Percentiles rank a stretch among this genome's conserved stretches.
phyloP scores from a whole-genome alignment of 257 asterid genomes.

The Lithospermum erythrorhizon region DNA sequence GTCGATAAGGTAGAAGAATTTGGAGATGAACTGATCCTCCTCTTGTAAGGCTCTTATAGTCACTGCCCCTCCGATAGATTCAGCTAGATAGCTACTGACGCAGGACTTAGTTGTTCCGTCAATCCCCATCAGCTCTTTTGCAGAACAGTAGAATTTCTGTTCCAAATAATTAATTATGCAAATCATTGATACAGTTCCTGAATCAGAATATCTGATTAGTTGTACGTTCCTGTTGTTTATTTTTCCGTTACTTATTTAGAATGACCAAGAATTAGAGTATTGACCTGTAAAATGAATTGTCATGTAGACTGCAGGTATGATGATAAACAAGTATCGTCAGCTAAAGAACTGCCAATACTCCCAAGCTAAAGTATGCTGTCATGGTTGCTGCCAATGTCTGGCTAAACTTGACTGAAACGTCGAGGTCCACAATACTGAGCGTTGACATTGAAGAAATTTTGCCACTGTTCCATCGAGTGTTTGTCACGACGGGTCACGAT shows the following conservation, averaged over 20 bases:
- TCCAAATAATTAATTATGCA: not conserved
- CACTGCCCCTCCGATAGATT: constrained; percentile 29
- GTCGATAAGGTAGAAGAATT: constrained; percentile 21
- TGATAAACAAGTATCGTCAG: constrained; percentile 25
- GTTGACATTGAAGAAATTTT: too few species aligned
- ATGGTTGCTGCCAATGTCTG: constrained; percentile 15
- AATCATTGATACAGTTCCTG: not conserved
- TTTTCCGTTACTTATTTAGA: not conserved
- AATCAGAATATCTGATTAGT: too few species aligned
- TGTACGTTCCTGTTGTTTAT: not conserved
- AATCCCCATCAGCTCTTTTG: constrained; percentile 27
- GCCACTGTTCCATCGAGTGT: too few species aligned
- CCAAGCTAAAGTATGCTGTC: constrained; percentile 24
- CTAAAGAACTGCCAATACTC: constrained; percentile 21
- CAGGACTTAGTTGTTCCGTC: constrained; percentile 28
- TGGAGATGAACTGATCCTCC: constrained; percentile 23
- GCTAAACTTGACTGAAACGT: constrained; percentile 21
- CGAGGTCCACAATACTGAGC: constrained; percentile 25
- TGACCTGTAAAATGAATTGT: constrained; percentile 23
- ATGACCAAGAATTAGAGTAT: not conserved
- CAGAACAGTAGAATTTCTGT: constrained; percentile 26
- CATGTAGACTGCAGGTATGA: constrained; percentile 16
- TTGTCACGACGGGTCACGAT: too few species aligned
- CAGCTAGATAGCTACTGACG: constrained; percentile 27
- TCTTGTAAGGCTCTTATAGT: constrained; percentile 30